A percentile compares a stretch with the other conserved stretches of the same genome.
phyloP scores from a whole-genome alignment of 768 basidiomycete genomes.

The Rossbeevera mucosa region DNA sequence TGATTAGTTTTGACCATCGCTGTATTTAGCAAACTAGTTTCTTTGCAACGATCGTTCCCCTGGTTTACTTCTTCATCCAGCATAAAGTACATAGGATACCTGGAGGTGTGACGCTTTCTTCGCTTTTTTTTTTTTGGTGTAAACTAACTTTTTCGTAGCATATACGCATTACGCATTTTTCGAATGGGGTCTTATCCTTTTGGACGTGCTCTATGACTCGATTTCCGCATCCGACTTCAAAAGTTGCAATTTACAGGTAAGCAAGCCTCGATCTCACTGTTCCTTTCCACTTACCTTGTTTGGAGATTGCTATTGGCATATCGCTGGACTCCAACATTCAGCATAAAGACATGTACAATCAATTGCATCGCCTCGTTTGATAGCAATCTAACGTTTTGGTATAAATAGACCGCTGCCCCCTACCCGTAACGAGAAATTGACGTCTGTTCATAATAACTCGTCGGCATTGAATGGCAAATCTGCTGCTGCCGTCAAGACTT shows the following conservation, averaged over 20 bases:
- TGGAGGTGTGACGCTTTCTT: conserved; percentile 64
- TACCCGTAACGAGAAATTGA: conserved; percentile 5
- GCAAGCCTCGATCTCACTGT: conserved; percentile 4
- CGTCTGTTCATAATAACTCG: not conserved
- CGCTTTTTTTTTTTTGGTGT: not conserved
- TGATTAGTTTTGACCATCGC: not conserved
- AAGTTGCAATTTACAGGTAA: conserved; percentile 50
- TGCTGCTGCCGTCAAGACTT: not conserved
- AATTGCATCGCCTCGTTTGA: conserved; percentile 37
- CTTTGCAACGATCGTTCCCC: conserved; percentile 61
- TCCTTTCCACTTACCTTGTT: not conserved
- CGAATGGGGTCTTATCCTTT: conserved; percentile 79
- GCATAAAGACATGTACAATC: conserved; percentile 43
- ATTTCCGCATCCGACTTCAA: conserved; percentile 57
- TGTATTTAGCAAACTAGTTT: conserved; percentile 46
- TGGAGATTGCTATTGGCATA: conserved; percentile 26
- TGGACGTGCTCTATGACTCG: conserved; percentile 72
- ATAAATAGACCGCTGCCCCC: conserved; percentile 18
- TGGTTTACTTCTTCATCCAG: conserved; percentile 81
- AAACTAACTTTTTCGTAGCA: conserved; percentile 41
- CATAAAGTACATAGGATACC: conserved; percentile 78
- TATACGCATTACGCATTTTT: conserved; percentile 85
- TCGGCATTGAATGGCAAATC: conserved; percentile 2
- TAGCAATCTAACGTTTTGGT: conserved; percentile 19
- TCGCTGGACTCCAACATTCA: conserved; percentile 20